phyloP scores from a whole-genome alignment of 2,329 filamentous ascomycete genomes.

The Elsinoe fawcettii region DNA sequence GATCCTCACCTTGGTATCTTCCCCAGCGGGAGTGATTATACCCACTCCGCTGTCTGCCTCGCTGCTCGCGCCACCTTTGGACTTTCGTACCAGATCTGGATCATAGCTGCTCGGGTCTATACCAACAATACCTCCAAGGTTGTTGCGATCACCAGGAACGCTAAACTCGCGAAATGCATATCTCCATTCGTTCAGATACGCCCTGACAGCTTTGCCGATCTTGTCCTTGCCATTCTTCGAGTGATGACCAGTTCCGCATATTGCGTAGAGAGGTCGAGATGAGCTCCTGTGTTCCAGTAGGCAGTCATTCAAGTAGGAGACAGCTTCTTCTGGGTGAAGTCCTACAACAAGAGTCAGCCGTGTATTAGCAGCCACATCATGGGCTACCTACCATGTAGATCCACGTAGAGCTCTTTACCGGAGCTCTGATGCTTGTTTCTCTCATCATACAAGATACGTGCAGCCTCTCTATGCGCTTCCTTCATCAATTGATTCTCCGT shows the following conservation, averaged over 20 bases:
- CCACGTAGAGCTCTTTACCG: conserved; percentile 75
- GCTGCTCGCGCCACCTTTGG: conserved; percentile 31
- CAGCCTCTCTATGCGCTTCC: conserved; percentile 91
- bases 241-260: conserved; percentile 93
- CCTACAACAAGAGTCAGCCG: conserved; percentile 33
- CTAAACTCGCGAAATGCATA: conserved; percentile 96
- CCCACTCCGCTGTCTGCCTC: conserved; percentile 33
- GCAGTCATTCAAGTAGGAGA: conserved; percentile 84
- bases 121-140: conserved; percentile 58
- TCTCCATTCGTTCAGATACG: conserved; percentile 88
- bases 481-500: conserved; percentile 97
- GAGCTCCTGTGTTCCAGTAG: conserved; percentile 73
- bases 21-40: conserved; percentile 25
- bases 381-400: conserved; percentile 62
- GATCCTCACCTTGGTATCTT: conserved; percentile 31
- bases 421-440: conserved; percentile 61
- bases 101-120: conserved; percentile 57
- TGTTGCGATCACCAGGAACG: conserved; percentile 88
- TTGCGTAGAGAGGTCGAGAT: conserved; percentile 75
- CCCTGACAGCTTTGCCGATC: conserved; percentile 85
- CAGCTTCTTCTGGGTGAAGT: conserved; percentile 96
- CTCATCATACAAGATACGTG: conserved; percentile 84
- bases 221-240: conserved; percentile 99
- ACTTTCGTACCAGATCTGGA: conserved; percentile 29
- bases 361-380: background rate